A percentile compares a stretch with the other conserved stretches of the same genome.
Conservation (phyloP, 768 basidiomycete genomes). For the Paxillus rubicundulus region DNA sequence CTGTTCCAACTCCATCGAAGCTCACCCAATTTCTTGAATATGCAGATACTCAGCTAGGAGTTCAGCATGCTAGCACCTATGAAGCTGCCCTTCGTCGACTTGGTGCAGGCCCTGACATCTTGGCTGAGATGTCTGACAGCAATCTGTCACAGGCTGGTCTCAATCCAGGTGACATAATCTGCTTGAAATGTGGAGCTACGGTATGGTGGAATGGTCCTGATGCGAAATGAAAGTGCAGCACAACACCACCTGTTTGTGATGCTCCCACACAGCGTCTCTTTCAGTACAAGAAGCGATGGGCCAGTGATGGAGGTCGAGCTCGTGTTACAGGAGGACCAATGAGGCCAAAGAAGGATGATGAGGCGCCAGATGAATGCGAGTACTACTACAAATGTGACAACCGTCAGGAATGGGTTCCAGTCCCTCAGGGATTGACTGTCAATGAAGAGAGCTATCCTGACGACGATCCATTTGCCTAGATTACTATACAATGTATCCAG, state of each 20-base stretch:
- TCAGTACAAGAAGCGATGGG: neutral
- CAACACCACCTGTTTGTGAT: neutral
- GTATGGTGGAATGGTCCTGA: too few species aligned
- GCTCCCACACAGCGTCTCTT: neutral
- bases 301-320: neutral
- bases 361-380: neutral
- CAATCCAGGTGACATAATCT: neutral
- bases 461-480: neutral
- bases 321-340: neutral
- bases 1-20: neutral
- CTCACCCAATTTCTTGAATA: neutral
- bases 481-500: conserved; percentile 22
- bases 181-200: neutral
- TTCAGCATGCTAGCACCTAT: neutral
- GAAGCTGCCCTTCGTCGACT: neutral
- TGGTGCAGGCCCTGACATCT: neutral
- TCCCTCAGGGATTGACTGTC: neutral
- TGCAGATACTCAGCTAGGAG: neutral
- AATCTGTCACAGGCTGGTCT: neutral
- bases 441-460: neutral
- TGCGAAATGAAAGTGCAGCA: conserved; percentile 2
- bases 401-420: neutral
- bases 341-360: neutral
- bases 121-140: neutral
- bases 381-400: neutral